Evolutionary conservation across 495 filamentous ascomycete genomes (phyloP).

Genomic region (Xylaria sp.): DNA sequence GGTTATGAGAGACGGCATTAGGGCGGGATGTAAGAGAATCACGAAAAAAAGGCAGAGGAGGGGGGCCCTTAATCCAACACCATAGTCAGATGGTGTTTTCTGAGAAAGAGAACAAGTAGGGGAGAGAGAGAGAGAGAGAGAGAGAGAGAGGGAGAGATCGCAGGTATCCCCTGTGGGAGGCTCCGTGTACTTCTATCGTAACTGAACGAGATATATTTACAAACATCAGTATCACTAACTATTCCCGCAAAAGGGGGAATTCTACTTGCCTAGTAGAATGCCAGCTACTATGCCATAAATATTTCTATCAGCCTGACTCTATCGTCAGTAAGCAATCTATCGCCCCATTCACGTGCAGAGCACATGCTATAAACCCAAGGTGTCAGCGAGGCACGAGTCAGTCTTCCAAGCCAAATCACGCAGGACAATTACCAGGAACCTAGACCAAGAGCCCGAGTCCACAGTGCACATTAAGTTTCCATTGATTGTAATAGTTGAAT

Average conservation of each 20-base stretch:
- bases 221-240: no score
- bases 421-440: neutral
- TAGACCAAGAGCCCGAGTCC: neutral
- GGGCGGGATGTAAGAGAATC: neutral
- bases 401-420: neutral
- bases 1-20: neutral
- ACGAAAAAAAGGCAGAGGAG: neutral
- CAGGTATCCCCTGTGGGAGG: neutral
- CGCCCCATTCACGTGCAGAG: neutral
- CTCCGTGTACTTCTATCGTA: neutral
- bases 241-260: no score
- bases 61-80: neutral
- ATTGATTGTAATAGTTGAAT: constrained; percentile 7
- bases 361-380: neutral
- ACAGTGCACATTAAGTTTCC: constrained; percentile 1
- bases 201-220: neutral
- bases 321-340: neutral
- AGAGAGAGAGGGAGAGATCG: no score
- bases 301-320: neutral
- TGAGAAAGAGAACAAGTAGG: neutral
- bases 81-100: neutral
- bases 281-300: neutral
- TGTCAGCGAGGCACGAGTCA: neutral
- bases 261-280: no score
- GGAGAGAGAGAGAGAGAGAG: no score